Base-by-base conservation (phyloP, 2,329 filamentous ascomycete species). In the Scedosporium aurantiacum region DNA sequence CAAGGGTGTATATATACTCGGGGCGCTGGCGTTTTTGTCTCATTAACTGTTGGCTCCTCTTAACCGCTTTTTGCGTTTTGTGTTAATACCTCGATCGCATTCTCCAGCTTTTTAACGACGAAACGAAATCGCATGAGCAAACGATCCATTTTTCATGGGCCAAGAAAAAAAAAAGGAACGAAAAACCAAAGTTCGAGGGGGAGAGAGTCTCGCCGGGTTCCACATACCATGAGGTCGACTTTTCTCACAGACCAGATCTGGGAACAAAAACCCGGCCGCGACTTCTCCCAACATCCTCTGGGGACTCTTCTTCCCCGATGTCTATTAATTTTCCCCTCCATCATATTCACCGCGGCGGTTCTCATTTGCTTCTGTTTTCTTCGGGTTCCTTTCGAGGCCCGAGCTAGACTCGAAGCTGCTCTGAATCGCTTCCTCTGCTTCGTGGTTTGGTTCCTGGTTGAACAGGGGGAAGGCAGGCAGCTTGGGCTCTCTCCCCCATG, bases 71-170 rank as follows among this genome's bases (percentile, higher is more conserved):
- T 37, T 50, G 14, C n/a, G 37, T 54, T 62, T 47, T 45, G 50
- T 56, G 50, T 37, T 37, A 60, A 57, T 27, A 55, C 25, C 27
- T 57, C 59, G 60, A 56, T 52, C 40, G 50, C 50, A 32, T 58
- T 57, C 28, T 10, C 16, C 57, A 14, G 57, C 18, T 54, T 55
- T 37, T 37, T 37, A 57, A 45, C 60, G 54, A 63, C 50, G 61
- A 52, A 54, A 54, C 50, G 50, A 59, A 32, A 60, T 57, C 47
- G 62, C 56, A 63, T 62, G 60, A 62, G 58, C 60, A 57, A 63
- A 61, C 57, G 62, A 65, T 58, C 57, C 40, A 58, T 58, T 63
- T 23, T 55, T 61, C 93, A 77, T 96, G 21, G 27, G 10, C 23
- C 47, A 52, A 52, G 8, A 21, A 18, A 52, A 52, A 52, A 37